phyloP scores from a whole-genome alignment of 176 grass and related monocot species.

The Coix lacrymajobi region DNA sequence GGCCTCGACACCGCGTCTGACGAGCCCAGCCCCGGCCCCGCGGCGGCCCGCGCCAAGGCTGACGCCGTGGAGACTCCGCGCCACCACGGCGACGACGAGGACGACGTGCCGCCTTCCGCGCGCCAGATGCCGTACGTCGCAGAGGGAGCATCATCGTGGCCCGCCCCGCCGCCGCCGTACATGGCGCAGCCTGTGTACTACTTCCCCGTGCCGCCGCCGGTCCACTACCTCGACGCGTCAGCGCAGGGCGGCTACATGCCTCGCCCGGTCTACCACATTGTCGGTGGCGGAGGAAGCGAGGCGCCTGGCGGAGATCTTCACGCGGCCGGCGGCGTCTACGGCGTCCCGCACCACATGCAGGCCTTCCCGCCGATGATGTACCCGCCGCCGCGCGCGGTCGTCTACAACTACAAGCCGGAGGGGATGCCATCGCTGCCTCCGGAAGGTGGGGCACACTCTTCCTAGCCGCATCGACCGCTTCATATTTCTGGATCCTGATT shows the following conservation, averaged over 20 bases:
- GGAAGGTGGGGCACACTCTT: slow-evolving; percentile 28
- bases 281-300: slow-evolving; percentile 32
- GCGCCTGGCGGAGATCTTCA: slow-evolving; percentile 24
- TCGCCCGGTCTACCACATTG: slow-evolving; percentile 34
- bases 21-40: slow-evolving; percentile 24
- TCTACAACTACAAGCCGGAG: slow-evolving; percentile 26
- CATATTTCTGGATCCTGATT: slow-evolving; percentile 10
- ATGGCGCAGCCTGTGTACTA: slow-evolving; percentile 54
- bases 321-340: slow-evolving; percentile 35
- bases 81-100: not conserved
- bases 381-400: not conserved
- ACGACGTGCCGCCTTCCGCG: slow-evolving; percentile 18
- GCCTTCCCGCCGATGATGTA: slow-evolving; percentile 39
- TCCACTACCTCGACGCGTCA: slow-evolving; percentile 37
- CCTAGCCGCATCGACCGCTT: slow-evolving; percentile 11
- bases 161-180: slow-evolving; percentile 41
- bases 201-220: slow-evolving; percentile 31
- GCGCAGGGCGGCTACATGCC: slow-evolving; percentile 38
- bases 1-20: slow-evolving; percentile 64
- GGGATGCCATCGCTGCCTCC: slow-evolving; percentile 2
- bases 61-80: slow-evolving; percentile 24
- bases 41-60: slow-evolving; percentile 16
- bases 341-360: slow-evolving; percentile 35
- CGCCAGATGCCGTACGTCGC: not conserved
- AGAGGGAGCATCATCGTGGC: slow-evolving; percentile 33